Percentiles rank a stretch among this genome's conserved stretches.
Conservation (phyloP, 306 rosid genomes). For the Fragaria ananassa region DNA sequence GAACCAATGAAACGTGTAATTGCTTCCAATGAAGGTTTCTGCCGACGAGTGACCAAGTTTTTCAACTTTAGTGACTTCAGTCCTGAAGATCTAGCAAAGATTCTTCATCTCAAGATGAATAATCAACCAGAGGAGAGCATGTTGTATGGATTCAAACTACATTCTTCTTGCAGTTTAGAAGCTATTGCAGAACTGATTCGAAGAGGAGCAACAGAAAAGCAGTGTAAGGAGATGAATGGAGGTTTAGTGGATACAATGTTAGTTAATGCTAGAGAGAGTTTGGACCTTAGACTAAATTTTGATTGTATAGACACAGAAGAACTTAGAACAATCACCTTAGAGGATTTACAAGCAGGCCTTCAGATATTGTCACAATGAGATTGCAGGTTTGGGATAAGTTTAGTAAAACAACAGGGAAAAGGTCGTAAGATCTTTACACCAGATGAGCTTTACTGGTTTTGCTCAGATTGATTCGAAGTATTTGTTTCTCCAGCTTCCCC, state of each 20-base stretch:
- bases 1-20: slow-evolving; percentile 96
- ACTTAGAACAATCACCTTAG: slow-evolving; percentile 69
- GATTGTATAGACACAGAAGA: slow-evolving; percentile 84
- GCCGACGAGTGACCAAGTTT: slow-evolving; percentile 94
- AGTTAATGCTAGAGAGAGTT: slow-evolving; percentile 81
- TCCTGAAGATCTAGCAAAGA: slow-evolving; percentile 70
- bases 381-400: not conserved
- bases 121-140: slow-evolving; percentile 59
- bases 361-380: slow-evolving; percentile 43
- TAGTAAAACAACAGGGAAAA: not conserved
- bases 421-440: not conserved
- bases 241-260: slow-evolving; percentile 79
- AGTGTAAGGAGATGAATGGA: slow-evolving; percentile 78
- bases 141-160: slow-evolving; percentile 80
- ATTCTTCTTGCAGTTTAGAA: slow-evolving; percentile 58
- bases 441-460: not conserved
- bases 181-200: slow-evolving; percentile 58
- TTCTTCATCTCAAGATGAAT: slow-evolving; percentile 79
- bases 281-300: slow-evolving; percentile 82
- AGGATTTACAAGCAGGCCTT: slow-evolving; percentile 79
- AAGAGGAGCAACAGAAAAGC: slow-evolving; percentile 65
- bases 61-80: slow-evolving; percentile 75
- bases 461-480: not conserved
- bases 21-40: slow-evolving; percentile 84
- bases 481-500: slow-evolving; percentile 9